A percentile compares a stretch with the other conserved stretches of the same genome.
phyloP scores from a whole-genome alignment of 352 stramenopile species.

The Pythium pyrilobum region DNA sequence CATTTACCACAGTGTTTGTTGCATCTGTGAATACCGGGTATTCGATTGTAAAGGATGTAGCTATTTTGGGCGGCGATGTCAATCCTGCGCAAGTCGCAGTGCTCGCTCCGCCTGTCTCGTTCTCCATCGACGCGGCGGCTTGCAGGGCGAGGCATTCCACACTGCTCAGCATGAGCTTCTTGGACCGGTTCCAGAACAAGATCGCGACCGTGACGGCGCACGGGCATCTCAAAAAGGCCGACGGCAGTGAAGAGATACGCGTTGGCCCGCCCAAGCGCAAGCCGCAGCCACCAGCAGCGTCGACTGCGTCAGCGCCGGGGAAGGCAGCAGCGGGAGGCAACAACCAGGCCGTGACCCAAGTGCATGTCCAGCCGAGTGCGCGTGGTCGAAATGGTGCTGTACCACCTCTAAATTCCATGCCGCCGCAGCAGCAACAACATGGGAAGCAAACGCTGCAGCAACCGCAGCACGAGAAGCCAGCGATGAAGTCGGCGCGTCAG shows the following conservation, averaged over 20 bases:
- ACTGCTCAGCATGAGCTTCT: slow-evolving; percentile 59
- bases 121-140: background rate
- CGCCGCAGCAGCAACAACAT: background rate
- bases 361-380: slow-evolving; percentile 18
- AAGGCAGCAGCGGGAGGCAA: background rate
- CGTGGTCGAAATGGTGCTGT: slow-evolving; percentile 1
- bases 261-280: slow-evolving; percentile 63
- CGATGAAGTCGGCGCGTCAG: slow-evolving; percentile 13
- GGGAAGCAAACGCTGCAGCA: slow-evolving; percentile 6
- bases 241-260: slow-evolving; percentile 77
- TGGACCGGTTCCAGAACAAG: slow-evolving; percentile 80
- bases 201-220: slow-evolving; percentile 78
- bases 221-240: slow-evolving; percentile 68
- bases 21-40: background rate
- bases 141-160: background rate
- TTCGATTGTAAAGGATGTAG: slow-evolving; percentile 14
- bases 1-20: background rate
- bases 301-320: background rate
- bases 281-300: background rate
- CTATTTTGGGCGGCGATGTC: slow-evolving; percentile 16
- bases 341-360: slow-evolving; percentile 9
- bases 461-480: slow-evolving; percentile 1
- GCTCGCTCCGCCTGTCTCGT: background rate
- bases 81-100: background rate
- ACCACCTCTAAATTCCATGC: background rate